Evolutionary conservation across 345 rosid genomes (phyloP).

Genomic region (Citrus sp.): DNA sequence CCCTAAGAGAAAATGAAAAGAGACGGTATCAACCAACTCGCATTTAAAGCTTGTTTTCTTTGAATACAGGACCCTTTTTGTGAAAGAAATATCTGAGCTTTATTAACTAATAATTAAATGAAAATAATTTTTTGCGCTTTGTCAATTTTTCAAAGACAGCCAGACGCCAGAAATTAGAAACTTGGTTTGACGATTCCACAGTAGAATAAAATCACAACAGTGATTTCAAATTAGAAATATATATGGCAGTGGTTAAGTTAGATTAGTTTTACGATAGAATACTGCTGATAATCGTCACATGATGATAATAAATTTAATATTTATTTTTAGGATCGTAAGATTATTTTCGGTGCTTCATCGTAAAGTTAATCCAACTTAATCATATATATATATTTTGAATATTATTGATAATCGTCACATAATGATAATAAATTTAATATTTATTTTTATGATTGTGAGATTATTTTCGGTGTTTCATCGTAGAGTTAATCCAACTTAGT

Average conservation of each 20-base stretch:
- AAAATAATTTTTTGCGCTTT: too few relatives aligned
- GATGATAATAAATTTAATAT: too few relatives aligned
- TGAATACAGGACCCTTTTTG: neutral
- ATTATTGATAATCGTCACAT: accelerated
- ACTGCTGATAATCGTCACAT: too few relatives aligned
- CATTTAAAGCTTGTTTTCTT: conserved; percentile 51
- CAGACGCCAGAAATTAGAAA: neutral
- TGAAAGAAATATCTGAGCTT: neutral
- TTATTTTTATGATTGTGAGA: too few relatives aligned
- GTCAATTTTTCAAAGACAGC: neutral
- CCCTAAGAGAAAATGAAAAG: conserved; percentile 32
- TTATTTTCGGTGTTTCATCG: accelerated
- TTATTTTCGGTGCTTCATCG: accelerated
- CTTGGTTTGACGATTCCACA: neutral
- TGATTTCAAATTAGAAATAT: neutral
- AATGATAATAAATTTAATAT: too few relatives aligned
- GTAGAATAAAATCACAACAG: neutral
- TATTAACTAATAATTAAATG: neutral
- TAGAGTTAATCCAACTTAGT: too few relatives aligned
- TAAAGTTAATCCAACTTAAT: too few relatives aligned
- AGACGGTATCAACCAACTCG: conserved; percentile 40
- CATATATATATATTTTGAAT: too few relatives aligned
- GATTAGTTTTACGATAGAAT: too few relatives aligned
- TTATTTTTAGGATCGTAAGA: too few relatives aligned
- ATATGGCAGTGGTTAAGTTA: too few relatives aligned